Evolutionary conservation across 2,329 filamentous ascomycete species (phyloP).

Genomic region (Exophiala calicioides): DNA sequence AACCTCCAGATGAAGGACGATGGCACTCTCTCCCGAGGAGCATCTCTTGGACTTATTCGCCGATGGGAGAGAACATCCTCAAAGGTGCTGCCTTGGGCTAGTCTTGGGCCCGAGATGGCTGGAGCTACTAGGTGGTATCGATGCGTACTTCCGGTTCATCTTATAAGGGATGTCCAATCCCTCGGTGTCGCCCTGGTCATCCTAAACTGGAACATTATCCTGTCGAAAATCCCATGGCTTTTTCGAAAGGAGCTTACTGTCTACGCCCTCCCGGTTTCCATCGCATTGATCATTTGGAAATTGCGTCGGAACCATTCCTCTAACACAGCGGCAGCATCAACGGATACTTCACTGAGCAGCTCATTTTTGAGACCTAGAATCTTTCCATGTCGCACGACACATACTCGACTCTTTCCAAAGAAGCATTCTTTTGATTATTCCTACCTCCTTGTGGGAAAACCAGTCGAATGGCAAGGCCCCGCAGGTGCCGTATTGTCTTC

Average conservation of each 20-base stretch:
- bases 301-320: too few relatives aligned
- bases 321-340: not conserved
- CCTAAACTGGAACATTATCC: not conserved
- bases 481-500: slow-evolving; percentile 59
- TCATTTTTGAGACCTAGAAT: slow-evolving; percentile 55
- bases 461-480: slow-evolving; percentile 62
- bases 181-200: not conserved
- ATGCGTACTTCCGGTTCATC: not conserved
- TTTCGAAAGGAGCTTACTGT: too few relatives aligned
- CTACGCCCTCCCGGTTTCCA: too few relatives aligned
- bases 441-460: slow-evolving; percentile 69
- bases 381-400: slow-evolving; percentile 66
- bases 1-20: too few relatives aligned
- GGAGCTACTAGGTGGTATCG: not conserved
- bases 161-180: not conserved
- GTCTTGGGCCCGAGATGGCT: not conserved
- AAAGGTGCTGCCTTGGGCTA: not conserved
- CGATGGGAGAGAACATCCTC: not conserved
- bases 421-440: slow-evolving; percentile 70
- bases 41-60: too few relatives aligned
- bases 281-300: not conserved
- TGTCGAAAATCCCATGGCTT: not conserved
- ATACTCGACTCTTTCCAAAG: slow-evolving; percentile 66
- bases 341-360: too few relatives aligned
- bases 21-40: too few relatives aligned